Evolutionary conservation across 2,329 filamentous ascomycete species (phyloP), one percentile per base, ranked within the genome.

Genomic region (Coniochaeta hoffmannii): DNA sequence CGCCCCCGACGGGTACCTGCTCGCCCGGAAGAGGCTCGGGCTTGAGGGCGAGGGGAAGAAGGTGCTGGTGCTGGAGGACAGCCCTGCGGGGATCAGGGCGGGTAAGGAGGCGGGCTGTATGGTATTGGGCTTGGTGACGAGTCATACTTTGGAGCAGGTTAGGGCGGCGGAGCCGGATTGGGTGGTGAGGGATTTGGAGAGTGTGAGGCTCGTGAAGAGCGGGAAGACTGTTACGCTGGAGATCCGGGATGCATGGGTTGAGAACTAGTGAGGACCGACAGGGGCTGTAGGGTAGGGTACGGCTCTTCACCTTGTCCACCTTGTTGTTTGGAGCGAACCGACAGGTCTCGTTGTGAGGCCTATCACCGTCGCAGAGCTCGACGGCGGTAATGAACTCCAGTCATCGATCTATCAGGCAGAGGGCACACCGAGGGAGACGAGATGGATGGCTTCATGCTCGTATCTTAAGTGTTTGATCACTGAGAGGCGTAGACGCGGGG

Each of bases 81-180:
- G 89, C 55, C 91, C 92, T 5, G 89, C 90, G 8, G 92, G 92
- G 5, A 89, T 96, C 65, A 78, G 74, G 60, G 85, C 91, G 28
- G 92, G 91, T 51, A 95, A 92, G 72, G 89, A 83, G 1, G 92
- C 92, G 10, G 91, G 90, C 1, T 96, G 88, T 74, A 86, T 82
- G 66, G 92, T 96, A 12, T 73, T 96, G 49, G 92, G 86, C n/a
- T 73, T 97, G 54, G 83, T 88, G 55, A 96, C 91, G 54, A 95
- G 89, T 65, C 92, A 96, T 73, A 83, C 81, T 26, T 75, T 86
- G 49, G 82, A 85, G 63, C 82, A 92, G 73, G 79, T 96, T 52
- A 73, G 78, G 58, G 82, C 80, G 50, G 90, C 90, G 4, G 86
- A 83, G n/a, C 90, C 92, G 46, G 90, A 96, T 74, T 96, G 89